Evolutionary conservation across 1,139 yeast genomes (phyloP).

Genomic region (Lizanozyma gosingica): DNA sequence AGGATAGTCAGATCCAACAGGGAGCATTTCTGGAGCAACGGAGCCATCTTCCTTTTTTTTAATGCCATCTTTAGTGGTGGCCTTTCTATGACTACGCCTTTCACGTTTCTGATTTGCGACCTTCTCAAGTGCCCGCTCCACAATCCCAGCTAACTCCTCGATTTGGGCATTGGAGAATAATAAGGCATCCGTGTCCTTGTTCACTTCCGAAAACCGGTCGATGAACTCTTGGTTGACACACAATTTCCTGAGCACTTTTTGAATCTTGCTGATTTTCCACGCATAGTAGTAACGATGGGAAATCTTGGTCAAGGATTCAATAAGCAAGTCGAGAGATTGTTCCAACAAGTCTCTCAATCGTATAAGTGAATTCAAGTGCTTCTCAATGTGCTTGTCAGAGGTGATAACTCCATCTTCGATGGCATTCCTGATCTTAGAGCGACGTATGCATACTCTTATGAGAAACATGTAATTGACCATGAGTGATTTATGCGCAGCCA

Average conservation of each 20-base stretch:
- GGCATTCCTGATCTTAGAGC: background rate
- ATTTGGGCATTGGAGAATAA: background rate
- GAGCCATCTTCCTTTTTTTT: background rate
- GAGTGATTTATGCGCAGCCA: constrained; percentile 29
- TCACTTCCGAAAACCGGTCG: background rate
- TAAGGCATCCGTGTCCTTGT: background rate
- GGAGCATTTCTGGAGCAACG: background rate
- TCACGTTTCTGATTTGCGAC: background rate
- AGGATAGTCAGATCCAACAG: background rate
- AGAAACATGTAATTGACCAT: constrained; percentile 5
- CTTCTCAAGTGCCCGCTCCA: background rate
- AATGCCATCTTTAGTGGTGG: background rate
- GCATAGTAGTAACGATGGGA: constrained; percentile 41
- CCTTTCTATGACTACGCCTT: background rate
- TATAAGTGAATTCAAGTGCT: constrained; percentile 1
- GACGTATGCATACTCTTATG: constrained; percentile 6
- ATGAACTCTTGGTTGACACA: background rate
- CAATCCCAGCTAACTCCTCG: background rate
- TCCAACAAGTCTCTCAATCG: constrained; percentile 1
- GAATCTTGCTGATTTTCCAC: constrained; percentile 43
- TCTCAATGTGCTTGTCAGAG: background rate
- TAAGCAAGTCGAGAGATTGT: background rate
- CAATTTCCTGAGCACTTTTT: constrained; percentile 5
- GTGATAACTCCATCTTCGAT: background rate
- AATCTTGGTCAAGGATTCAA: constrained; percentile 21